phyloP scores from a whole-genome alignment of 192 early-diverging fungal genomes.

The Backusella tuberculispora region DNA sequence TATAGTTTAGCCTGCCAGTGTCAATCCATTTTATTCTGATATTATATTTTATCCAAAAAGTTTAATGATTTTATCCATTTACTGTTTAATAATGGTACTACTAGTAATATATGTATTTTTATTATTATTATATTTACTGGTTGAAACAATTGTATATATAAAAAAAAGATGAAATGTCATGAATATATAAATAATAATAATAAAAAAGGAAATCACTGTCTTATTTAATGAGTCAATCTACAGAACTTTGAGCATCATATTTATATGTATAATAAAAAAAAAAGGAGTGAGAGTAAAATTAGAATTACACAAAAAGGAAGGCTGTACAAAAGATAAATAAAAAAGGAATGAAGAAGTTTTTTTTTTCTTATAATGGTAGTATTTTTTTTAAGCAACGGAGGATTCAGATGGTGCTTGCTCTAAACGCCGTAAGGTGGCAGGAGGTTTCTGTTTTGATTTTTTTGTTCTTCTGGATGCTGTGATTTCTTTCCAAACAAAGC shows the following conservation, averaged over 20 bases:
- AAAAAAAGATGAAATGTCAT: not conserved
- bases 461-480: conserved; percentile 23
- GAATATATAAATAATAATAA: not conserved
- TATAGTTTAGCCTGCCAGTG: conserved; percentile 1
- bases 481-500: conserved; percentile 45
- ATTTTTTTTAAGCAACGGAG: not conserved
- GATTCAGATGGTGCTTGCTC: conserved; percentile 15
- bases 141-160: not conserved
- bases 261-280: not conserved
- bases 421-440: not conserved
- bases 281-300: not conserved
- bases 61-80: not conserved
- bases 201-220: not conserved
- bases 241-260: conserved; percentile 1
- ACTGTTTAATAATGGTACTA: not conserved
- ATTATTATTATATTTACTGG: not conserved
- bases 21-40: not conserved
- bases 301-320: conserved; percentile 8
- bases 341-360: not conserved
- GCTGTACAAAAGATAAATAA: conserved; percentile 1
- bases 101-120: too few species aligned
- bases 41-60: not conserved
- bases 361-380: not conserved
- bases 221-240: conserved; percentile 12
- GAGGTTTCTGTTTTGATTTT: not conserved